Percentiles rank a stretch among this genome's conserved stretches.
Conservation (phyloP, 208 protist genomes). For the Angomonas ambiguus region DNA sequence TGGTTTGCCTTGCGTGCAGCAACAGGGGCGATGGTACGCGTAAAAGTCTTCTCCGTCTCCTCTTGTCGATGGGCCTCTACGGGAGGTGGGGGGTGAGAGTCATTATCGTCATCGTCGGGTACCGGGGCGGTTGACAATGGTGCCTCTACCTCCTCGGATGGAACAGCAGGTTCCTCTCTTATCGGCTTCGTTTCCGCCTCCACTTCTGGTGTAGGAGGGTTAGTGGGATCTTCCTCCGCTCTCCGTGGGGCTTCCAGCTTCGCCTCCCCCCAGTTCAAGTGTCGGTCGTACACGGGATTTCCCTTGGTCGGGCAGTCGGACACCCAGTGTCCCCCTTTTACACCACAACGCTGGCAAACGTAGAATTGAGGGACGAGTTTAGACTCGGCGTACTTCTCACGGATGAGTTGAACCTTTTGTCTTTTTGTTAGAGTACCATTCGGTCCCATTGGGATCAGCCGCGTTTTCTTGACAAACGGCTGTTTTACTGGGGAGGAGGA, state of each 20-base stretch:
- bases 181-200: neutral
- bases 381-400: conserved; percentile 52
- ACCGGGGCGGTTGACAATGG: no score
- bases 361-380: conserved; percentile 69
- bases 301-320: conserved; percentile 61
- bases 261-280: conserved; percentile 67
- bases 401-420: conserved; percentile 69
- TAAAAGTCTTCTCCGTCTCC: conserved; percentile 20
- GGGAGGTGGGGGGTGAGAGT: neutral
- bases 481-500: neutral
- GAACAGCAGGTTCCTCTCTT: neutral
- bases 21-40: conserved; percentile 60
- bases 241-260: conserved; percentile 23
- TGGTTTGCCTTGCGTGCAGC: conserved; percentile 35
- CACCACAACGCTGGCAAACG: conserved; percentile 75
- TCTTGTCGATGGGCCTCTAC: neutral
- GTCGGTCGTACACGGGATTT: conserved; percentile 58
- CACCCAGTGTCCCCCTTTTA: conserved; percentile 75
- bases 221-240: neutral
- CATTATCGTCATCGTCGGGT: neutral
- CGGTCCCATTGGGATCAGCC: conserved; percentile 56
- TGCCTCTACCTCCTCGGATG: no score
- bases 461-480: conserved; percentile 12
- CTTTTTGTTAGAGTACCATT: conserved; percentile 60
- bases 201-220: neutral